Evolutionary conservation across 140 eudicot genomes (phyloP), one percentile per base, ranked within the genome.

Genomic region (Oenanthe javanica): DNA sequence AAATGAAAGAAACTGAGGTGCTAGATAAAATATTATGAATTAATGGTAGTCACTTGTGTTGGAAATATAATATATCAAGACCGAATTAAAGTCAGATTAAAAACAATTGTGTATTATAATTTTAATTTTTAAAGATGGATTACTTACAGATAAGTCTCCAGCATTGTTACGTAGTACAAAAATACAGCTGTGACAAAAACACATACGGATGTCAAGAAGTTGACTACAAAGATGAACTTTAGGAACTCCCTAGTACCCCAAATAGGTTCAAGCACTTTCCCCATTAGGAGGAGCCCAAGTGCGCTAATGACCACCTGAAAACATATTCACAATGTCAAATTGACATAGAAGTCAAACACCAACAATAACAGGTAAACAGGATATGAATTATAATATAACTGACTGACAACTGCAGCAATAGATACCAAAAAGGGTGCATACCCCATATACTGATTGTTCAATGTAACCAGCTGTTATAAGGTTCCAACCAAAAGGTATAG

Each of bases 401-500:
- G 16, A 23, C 15, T 19, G 18, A 31, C 7, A 48, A 74, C 42
- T 31, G 71, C 43, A 47, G 5, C 27, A 49, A 73, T 5, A 46
- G 27, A 52, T 21, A 79, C 21, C 21, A 21, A 82, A 80, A 84
- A 54, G 9, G 54, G 49, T 57, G 80, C 91, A 87, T 89, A 94
- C 99, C 95, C 97, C 99, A 82, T 86, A 80, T 82, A 92, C 51
- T 74, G 99, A 84, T 72, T 94, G 99, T 85, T 94, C 99, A 76
- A 88, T 61, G 76, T 94, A 94, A 77, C 99, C 99, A 76, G 99
- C 97, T 72, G 99, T 94, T 78, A 94, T 79, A 80, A 94, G 99
- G 82, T 94, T 94, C 99, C 99, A 94, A 66, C 88, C 97, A 88
- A 94, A 94, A 69, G 99, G 99, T 85, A 94, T 94, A 42, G 99